Percentiles rank a stretch among this genome's conserved stretches.
phyloP scores from a whole-genome alignment of 2,329 filamentous ascomycete genomes.

The Cordyceps farinosa region DNA sequence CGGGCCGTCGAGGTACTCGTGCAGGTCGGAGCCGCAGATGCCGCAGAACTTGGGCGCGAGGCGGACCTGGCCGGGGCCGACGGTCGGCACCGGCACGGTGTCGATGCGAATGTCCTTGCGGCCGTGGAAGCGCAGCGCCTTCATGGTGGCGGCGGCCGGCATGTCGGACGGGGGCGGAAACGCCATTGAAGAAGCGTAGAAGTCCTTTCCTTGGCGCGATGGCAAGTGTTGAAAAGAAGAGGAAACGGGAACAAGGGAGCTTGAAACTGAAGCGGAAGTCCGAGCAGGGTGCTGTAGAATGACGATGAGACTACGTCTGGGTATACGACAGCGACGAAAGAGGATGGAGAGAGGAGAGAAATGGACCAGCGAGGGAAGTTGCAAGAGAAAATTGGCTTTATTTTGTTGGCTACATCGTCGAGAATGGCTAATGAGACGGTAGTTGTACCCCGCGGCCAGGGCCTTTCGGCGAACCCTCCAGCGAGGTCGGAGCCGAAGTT shows the following conservation, averaged over 20 bases:
- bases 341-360: no score
- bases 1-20: conserved; percentile 32
- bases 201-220: not conserved
- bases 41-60: conserved; percentile 40
- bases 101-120: conserved; percentile 54
- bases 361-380: no score
- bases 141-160: conserved; percentile 36
- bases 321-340: no score
- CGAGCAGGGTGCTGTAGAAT: no score
- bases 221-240: not conserved
- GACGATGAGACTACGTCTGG: no score
- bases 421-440: not conserved
- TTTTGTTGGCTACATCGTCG: not conserved
- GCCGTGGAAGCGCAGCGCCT: conserved; percentile 52
- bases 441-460: not conserved
- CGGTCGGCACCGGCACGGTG: conserved; percentile 43
- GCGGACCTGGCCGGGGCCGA: conserved; percentile 48
- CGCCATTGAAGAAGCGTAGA: not conserved
- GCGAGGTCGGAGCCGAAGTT: not conserved
- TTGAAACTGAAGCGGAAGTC: no score
- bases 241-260: no score
- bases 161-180: not conserved
- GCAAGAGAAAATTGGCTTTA: not conserved
- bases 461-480: not conserved
- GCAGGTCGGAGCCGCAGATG: conserved; percentile 44